Evolutionary conservation across 2,329 filamentous ascomycete genomes (phyloP).

Genomic region (Coniochaeta prunicola): DNA sequence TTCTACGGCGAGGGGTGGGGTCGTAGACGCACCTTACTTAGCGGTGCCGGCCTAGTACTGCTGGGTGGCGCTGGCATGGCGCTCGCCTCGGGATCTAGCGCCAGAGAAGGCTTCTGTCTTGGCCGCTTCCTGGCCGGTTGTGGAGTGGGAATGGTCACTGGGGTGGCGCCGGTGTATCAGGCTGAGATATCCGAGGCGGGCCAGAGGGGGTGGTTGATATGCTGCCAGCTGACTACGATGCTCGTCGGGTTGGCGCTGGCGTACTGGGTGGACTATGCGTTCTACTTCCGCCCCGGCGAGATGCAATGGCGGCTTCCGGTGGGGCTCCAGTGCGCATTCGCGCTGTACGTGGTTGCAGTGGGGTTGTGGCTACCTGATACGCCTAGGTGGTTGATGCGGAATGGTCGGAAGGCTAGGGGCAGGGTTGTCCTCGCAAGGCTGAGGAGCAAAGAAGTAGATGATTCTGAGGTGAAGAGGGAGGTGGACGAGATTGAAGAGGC

Average conservation of each 20-base stretch:
- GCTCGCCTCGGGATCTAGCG: constrained; percentile 4
- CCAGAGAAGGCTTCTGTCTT: constrained; percentile 15
- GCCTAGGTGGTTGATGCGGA: constrained; percentile 20
- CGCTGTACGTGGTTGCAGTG: constrained; percentile 16
- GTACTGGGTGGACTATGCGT: constrained; percentile 19
- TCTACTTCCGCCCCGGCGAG: constrained; percentile 16
- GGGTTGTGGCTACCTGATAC: constrained; percentile 18
- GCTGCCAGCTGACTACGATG: constrained; percentile 18
- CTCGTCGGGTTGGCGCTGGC: constrained; percentile 16
- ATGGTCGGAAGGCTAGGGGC: constrained; percentile 9
- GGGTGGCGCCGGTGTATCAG: constrained; percentile 21
- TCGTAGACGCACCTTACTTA: constrained; percentile 18
- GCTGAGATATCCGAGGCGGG: constrained; percentile 16
- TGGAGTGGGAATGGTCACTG: constrained; percentile 17
- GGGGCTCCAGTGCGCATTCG: constrained; percentile 19
- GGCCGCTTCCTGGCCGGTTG: constrained; percentile 18
- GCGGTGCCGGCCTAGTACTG: constrained; percentile 14
- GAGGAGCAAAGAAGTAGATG: constrained; percentile 6
- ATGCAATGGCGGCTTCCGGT: constrained; percentile 21
- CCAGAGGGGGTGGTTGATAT: constrained; percentile 20
- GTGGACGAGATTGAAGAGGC: neutral
- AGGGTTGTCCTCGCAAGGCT: constrained; percentile 9
- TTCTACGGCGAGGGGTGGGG: constrained; percentile 18
- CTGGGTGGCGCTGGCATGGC: constrained; percentile 18
- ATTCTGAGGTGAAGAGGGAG: neutral